A percentile compares a stretch with the other conserved stretches of the same genome.
Conservation (phyloP, 805 yeast species). For the Pachysolen tannophilus region DNA sequence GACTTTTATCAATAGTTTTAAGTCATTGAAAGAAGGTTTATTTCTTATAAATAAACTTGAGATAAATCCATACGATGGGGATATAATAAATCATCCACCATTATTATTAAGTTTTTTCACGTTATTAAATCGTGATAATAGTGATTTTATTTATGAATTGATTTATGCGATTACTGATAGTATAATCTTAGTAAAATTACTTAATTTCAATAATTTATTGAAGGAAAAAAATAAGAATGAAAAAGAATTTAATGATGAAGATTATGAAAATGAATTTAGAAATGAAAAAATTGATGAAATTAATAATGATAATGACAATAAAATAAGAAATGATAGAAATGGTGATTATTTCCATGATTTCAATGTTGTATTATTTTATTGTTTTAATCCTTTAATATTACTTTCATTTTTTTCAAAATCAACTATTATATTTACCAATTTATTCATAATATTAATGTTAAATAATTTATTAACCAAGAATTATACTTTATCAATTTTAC, state of each 20-base stretch:
- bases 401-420: constrained; percentile 64
- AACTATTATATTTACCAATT: constrained; percentile 51
- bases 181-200: constrained; percentile 45
- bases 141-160: constrained; percentile 22
- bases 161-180: constrained; percentile 56
- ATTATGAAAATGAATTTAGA: too few relatives aligned
- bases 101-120: constrained; percentile 48
- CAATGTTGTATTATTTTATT: constrained; percentile 46
- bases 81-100: constrained; percentile 83
- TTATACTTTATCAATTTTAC: constrained; percentile 35
- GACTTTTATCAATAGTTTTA: constrained; percentile 68
- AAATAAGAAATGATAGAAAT: too few relatives aligned
- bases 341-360: too few relatives aligned
- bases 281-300: too few relatives aligned
- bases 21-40: constrained; percentile 58
- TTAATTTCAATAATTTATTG: constrained; percentile 37
- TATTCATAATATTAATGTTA: constrained; percentile 41
- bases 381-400: constrained; percentile 75
- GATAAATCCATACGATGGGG: constrained; percentile 62
- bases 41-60: constrained; percentile 50
- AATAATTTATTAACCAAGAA: constrained; percentile 35
- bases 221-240: constrained; percentile 9
- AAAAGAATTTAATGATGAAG: too few relatives aligned
- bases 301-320: too few relatives aligned
- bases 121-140: constrained; percentile 20